Conservation (phyloP, 2,329 filamentous ascomycete genomes). For the Pyricularia grisea region DNA sequence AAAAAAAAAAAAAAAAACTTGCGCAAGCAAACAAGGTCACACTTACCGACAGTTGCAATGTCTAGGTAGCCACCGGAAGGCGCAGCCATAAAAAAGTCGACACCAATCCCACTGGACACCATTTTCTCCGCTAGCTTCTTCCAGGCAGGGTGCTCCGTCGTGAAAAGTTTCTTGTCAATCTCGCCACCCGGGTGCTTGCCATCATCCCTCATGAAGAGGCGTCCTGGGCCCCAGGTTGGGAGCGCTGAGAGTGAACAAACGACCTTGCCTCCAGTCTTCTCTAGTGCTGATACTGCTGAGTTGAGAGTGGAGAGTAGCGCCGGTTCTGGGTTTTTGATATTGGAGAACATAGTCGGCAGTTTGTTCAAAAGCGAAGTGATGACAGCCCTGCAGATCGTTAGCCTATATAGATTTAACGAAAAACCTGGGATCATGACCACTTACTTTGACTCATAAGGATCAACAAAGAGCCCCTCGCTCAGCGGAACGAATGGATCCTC, state of each 20-base stretch:
- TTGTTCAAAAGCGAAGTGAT: conserved; percentile 80
- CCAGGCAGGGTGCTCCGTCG: conserved; percentile 82
- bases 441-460: conserved; percentile 79
- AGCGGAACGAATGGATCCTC: conserved; percentile 94
- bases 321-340: conserved; percentile 83
- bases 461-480: conserved; percentile 86
- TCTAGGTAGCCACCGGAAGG: conserved; percentile 88
- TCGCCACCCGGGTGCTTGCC: conserved; percentile 79
- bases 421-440: conserved; percentile 2
- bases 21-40: background rate
- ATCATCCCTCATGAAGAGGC: conserved; percentile 78
- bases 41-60: conserved; percentile 77
- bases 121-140: conserved; percentile 80
- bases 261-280: conserved; percentile 85
- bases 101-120: conserved; percentile 75
- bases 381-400: conserved; percentile 41
- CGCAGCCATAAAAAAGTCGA: conserved; percentile 91
- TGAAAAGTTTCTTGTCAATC: conserved; percentile 83
- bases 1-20: too few species aligned
- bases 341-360: conserved; percentile 78
- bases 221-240: conserved; percentile 84
- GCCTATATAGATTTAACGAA: background rate
- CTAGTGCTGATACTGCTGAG: conserved; percentile 73
- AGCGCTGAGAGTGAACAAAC: conserved; percentile 80
- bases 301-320: conserved; percentile 77